These are phyloP conservation scores for Cylindrotheca closterium DNA, from an alignment of 108 stramenopile species.

Conservation along the genomic window DNA sequence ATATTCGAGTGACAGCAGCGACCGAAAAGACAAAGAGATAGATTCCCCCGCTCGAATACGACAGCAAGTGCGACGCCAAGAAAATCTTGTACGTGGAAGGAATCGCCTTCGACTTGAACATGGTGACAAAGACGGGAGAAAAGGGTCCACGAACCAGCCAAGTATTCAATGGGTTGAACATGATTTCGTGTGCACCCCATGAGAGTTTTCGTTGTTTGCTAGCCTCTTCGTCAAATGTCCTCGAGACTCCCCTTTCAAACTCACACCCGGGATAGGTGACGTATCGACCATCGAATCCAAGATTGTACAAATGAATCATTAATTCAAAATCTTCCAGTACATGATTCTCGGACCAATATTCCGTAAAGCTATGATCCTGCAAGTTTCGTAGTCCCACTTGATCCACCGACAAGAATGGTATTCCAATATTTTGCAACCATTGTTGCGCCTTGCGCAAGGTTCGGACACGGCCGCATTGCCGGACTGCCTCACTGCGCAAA, in stretches of 20 bases:
- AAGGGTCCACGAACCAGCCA: conserved; percentile 52
- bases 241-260: conserved; percentile 54
- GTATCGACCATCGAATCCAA: conserved; percentile 61
- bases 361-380: conserved; percentile 29
- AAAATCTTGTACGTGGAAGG: conserved; percentile 56
- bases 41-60: conserved; percentile 47
- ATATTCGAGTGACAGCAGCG: conserved; percentile 33
- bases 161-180: conserved; percentile 53
- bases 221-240: conserved; percentile 67
- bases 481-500: conserved; percentile 50
- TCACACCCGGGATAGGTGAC: conserved; percentile 53
- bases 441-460: conserved; percentile 51
- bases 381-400: conserved; percentile 48
- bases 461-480: conserved; percentile 54
- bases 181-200: conserved; percentile 44
- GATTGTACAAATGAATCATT: conserved; percentile 63
- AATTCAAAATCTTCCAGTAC: conserved; percentile 62
- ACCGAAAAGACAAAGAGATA: conserved; percentile 43
- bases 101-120: conserved; percentile 44
- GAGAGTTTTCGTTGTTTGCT: conserved; percentile 57
- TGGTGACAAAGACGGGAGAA: conserved; percentile 43
- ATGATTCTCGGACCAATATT: conserved; percentile 52
- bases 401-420: conserved; percentile 51
- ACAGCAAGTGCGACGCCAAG: conserved; percentile 42
- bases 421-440: conserved; percentile 51